These are phyloP conservation scores for Heliamphora pulchella DNA, from an alignment of 179 eudicot species.

Conservation along the genomic window DNA sequence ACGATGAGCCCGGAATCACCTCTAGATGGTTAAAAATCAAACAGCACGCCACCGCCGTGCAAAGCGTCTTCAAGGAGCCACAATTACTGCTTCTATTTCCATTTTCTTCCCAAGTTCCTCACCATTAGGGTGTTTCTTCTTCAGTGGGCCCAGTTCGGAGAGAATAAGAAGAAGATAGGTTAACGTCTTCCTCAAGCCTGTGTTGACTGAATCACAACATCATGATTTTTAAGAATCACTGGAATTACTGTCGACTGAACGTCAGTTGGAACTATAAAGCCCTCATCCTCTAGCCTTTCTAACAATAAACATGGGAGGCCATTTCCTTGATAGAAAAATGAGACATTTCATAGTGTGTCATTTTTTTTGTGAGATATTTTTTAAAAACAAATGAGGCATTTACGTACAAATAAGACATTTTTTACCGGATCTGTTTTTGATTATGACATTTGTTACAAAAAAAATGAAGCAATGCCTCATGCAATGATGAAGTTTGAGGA, in stretches of 20 bases:
- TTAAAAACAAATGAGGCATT: no score
- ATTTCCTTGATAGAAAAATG: background rate
- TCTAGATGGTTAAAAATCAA: no score
- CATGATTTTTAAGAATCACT: conserved; percentile 52
- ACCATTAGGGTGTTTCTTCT: conserved; percentile 17
- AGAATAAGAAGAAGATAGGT: conserved; percentile 84
- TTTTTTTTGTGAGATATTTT: no score
- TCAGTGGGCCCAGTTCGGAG: conserved; percentile 59
- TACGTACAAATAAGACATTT: no score
- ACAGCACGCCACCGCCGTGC: conserved; percentile 69
- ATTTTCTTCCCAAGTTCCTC: conserved; percentile 31
- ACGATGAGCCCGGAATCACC: no score
- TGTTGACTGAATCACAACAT: conserved; percentile 82
- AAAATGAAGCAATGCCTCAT: no score
- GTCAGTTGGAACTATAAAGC: conserved; percentile 62
- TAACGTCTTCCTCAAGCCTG: conserved; percentile 83
- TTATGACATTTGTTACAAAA: no score
- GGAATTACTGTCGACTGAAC: conserved; percentile 81
- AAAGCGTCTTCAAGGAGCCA: conserved; percentile 82
- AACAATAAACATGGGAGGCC: conserved; percentile 68
- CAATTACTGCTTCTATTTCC: conserved; percentile 68
- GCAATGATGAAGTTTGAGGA: no score
- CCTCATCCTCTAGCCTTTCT: conserved; percentile 65
- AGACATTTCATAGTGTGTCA: no score
- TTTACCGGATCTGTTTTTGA: no score